These are phyloP conservation scores for Cytospora mali DNA, from an alignment of 2,329 filamentous ascomycete genomes.

Conservation along the genomic window DNA sequence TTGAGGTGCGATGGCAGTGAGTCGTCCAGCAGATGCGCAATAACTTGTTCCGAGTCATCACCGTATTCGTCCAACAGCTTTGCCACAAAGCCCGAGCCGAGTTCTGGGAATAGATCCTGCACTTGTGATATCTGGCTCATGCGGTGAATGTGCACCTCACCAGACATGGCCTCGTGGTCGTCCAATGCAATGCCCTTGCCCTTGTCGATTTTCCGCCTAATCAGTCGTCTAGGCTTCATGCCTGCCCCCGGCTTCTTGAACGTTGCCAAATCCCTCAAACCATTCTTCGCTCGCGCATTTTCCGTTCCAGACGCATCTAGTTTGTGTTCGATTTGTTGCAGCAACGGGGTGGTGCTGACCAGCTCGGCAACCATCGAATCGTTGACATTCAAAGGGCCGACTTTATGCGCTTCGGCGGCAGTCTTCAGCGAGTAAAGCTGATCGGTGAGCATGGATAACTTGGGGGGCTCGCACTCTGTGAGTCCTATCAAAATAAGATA, in stretches of 20 bases:
- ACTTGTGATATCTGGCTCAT: slow-evolving; percentile 86
- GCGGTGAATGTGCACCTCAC: slow-evolving; percentile 71
- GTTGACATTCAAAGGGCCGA: slow-evolving; percentile 57
- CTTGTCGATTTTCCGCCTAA: slow-evolving; percentile 63
- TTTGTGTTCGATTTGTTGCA: slow-evolving; percentile 63
- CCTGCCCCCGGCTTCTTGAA: slow-evolving; percentile 60
- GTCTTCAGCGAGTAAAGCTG: slow-evolving; percentile 80
- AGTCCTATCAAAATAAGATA: slow-evolving; percentile 77
- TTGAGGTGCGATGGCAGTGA: slow-evolving; percentile 71
- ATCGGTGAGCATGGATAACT: slow-evolving; percentile 76
- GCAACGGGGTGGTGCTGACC: slow-evolving; percentile 76
- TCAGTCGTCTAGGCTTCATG: slow-evolving; percentile 53
- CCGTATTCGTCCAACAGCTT: slow-evolving; percentile 78
- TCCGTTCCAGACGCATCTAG: slow-evolving; percentile 53
- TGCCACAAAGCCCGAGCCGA: slow-evolving; percentile 81
- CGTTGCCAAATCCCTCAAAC: slow-evolving; percentile 61
- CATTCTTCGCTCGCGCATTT: slow-evolving; percentile 59
- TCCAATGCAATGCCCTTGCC: slow-evolving; percentile 57
- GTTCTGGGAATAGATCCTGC: slow-evolving; percentile 89
- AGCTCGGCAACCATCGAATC: slow-evolving; percentile 80
- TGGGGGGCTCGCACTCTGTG: slow-evolving; percentile 66
- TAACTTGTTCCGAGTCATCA: slow-evolving; percentile 76
- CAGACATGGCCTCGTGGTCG: slow-evolving; percentile 42
- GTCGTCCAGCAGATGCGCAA: slow-evolving; percentile 79
- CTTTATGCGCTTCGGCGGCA: slow-evolving; percentile 66